Evolutionary conservation across 1,139 yeast genomes (phyloP), one percentile per base, ranked within the genome.

Genomic region (Yamadazyma taylorii): DNA sequence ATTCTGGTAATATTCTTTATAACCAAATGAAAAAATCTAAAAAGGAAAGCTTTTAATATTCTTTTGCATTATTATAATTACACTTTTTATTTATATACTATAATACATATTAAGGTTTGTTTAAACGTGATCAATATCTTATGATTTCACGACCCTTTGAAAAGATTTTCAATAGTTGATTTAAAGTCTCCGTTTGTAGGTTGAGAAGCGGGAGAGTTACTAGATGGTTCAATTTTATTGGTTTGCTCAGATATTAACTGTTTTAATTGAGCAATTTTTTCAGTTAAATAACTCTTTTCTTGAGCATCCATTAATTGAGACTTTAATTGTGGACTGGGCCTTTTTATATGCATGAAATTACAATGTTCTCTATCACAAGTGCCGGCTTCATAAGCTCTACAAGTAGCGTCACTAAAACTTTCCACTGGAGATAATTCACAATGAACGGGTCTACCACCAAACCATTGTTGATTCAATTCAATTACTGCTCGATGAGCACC

Each of bases 351-450:
- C 76, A 89, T 85, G 58, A 86, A 88, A 60, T 90, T 90, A 60
- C 97, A 90, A 51, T 75, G 75, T 23, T 84, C 88, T 55, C 97
- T 73, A 19, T 72, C 74, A 58, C 97, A 90, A 22, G 64, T 64
- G 28, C 70, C 60, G 4, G 70, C 63, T 34, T 82, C 89, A 53
- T 83, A 81, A 38, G 85, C 88, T 30, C 75, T 56, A 54, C 97
- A 90, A 38, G 79, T 75, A 11, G 95, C 87, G 41, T 85, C 95
- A 31, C 72, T 66, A 49, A 87, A 79, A 53, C 75, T 80, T 3
- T 74, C 66, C 21, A 86, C 94, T 6, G 96, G 95, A 16, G 89
- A 78, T 31, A 87, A 66, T 50, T 87, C 95, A 53, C 90, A 80
- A 57, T 82, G 85, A 0, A 90, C 80, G 0, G 97, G 97, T 40